Evolutionary conservation across 352 stramenopile species (phyloP).

Genomic region (Pythium rhizo-oryzae): DNA sequence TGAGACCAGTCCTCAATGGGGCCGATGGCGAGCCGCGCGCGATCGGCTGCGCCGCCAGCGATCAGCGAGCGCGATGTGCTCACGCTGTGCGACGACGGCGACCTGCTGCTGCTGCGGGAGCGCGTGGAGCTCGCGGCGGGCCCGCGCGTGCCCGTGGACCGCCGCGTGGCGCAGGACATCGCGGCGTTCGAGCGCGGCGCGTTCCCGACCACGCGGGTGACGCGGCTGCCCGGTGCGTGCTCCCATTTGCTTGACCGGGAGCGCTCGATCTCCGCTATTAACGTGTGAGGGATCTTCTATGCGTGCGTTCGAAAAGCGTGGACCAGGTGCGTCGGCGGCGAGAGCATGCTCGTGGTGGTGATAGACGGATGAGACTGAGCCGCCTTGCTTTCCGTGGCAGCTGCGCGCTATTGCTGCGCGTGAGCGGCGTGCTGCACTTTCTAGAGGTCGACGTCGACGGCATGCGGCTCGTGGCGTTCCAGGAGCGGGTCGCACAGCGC

Average conservation of each 20-base stretch:
- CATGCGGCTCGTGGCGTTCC: constrained; percentile 25
- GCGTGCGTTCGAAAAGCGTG: constrained; percentile 34
- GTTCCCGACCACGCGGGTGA: constrained; percentile 48
- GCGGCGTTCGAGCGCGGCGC: constrained; percentile 45
- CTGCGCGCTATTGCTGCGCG: constrained; percentile 34
- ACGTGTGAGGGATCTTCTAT: too few relatives aligned
- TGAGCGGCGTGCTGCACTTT: constrained; percentile 27
- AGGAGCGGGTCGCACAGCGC: constrained; percentile 12
- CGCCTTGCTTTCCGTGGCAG: too few relatives aligned
- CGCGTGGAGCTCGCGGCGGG: constrained; percentile 36
- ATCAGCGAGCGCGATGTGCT: constrained; percentile 41
- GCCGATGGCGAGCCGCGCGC: not conserved
- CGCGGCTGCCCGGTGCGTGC: constrained; percentile 42
- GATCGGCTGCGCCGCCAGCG: not conserved
- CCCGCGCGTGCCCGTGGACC: constrained; percentile 38
- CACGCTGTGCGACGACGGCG: constrained; percentile 55
- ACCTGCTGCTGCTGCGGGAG: constrained; percentile 58
- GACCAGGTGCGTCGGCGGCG: constrained; percentile 32
- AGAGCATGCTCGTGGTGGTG: not conserved
- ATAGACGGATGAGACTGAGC: too few relatives aligned
- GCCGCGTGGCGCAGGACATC: constrained; percentile 50
- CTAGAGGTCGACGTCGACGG: constrained; percentile 29
- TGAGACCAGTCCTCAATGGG: not conserved
- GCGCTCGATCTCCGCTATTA: too few relatives aligned
- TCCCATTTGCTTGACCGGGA: not conserved